Conservation (phyloP, 192 early-diverging fungal genomes). For the Dissophora ornata region DNA sequence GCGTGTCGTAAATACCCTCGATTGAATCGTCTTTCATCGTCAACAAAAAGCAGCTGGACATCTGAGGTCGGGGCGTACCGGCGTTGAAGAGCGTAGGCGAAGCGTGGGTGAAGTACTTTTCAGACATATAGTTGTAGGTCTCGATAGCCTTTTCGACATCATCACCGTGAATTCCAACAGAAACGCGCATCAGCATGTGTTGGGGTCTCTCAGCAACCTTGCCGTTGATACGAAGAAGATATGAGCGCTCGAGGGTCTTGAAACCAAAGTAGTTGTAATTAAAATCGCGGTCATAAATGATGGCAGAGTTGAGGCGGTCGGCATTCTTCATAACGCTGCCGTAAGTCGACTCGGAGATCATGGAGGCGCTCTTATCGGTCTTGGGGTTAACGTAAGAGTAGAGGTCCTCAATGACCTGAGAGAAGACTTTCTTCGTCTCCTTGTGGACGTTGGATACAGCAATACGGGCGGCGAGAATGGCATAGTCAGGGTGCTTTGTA, state of each 20-base stretch:
- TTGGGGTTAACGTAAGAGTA: conserved; percentile 92
- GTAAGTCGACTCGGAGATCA: conserved; percentile 88
- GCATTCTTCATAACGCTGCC: conserved; percentile 74
- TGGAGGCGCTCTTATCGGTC: conserved; percentile 85
- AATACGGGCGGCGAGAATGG: conserved; percentile 96
- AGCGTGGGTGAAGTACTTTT: conserved; percentile 96
- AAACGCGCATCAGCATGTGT: conserved; percentile 98
- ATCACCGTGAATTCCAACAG: conserved; percentile 95
- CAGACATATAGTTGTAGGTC: conserved; percentile 93
- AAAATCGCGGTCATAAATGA: conserved; percentile 98
- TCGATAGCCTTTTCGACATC: conserved; percentile 94
- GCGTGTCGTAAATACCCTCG: conserved; percentile 98
- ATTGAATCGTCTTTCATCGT: conserved; percentile 98
- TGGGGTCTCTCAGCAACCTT: conserved; percentile 95
- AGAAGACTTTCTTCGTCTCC: conserved; percentile 88
- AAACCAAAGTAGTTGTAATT: conserved; percentile 99
- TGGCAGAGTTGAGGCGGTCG: conserved; percentile 91
- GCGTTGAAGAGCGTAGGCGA: conserved; percentile 98
- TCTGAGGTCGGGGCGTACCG: conserved; percentile 94
- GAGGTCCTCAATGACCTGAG: conserved; percentile 86
- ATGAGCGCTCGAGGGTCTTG: conserved; percentile 98
- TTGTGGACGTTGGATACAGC: conserved; percentile 97
- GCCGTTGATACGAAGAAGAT: conserved; percentile 89
- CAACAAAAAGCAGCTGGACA: conserved; percentile 95
- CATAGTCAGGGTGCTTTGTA: conserved; percentile 97